phyloP scores from a whole-genome alignment of 2,329 filamentous ascomycete species.

The Mycosphaerella sp. region DNA sequence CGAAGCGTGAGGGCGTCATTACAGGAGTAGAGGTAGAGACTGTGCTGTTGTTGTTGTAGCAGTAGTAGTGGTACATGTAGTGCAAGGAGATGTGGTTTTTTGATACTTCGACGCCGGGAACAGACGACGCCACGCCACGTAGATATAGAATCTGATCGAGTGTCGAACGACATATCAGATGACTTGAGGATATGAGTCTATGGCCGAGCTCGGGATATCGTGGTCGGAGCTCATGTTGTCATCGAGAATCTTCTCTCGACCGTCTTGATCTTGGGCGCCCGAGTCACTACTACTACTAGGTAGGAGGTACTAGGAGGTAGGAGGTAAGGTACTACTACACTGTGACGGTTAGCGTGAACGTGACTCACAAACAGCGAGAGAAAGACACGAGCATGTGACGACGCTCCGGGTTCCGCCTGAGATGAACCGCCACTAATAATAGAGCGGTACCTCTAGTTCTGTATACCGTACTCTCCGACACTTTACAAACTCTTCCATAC shows the following conservation, averaged over 20 bases:
- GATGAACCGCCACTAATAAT: too few species aligned
- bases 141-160: not conserved
- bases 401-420: too few species aligned
- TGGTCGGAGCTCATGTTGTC: not conserved
- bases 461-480: too few species aligned
- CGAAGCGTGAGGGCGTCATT: not conserved
- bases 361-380: too few species aligned
- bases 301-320: not conserved
- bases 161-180: conserved; percentile 5
- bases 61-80: not conserved
- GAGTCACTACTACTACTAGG: not conserved
- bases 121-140: not conserved
- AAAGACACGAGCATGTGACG: too few species aligned
- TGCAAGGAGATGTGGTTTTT: not conserved
- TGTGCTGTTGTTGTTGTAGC: not conserved
- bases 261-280: not conserved
- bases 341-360: not conserved
- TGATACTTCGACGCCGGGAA: too few species aligned
- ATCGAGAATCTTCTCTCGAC: not conserved
- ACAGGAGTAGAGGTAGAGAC: not conserved
- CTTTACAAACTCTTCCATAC: too few species aligned
- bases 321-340: too few species aligned
- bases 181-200: conserved; percentile 4
- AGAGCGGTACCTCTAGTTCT: too few species aligned
- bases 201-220: not conserved